phyloP scores from a whole-genome alignment of 2,329 filamentous ascomycete species.

The Exserohilum rostratum region DNA sequence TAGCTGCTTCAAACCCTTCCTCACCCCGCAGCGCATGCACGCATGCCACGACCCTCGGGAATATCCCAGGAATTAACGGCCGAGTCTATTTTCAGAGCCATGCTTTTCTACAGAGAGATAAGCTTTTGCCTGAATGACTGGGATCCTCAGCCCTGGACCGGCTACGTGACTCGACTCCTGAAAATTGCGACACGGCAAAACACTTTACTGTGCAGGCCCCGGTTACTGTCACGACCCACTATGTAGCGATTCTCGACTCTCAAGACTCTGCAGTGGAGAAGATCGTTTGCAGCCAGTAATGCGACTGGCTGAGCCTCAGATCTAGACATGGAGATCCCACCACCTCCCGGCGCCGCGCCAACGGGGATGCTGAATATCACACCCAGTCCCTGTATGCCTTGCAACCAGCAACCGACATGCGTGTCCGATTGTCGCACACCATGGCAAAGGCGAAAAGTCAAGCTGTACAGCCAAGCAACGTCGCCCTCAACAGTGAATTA shows the following conservation, averaged over 20 bases:
- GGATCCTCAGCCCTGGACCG: slow-evolving; percentile 4
- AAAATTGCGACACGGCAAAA: slow-evolving; percentile 8
- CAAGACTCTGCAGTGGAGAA: background rate
- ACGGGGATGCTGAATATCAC: background rate
- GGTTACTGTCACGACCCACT: background rate
- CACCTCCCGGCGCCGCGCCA: background rate
- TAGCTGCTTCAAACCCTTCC: slow-evolving; percentile 15
- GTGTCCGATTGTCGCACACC: background rate
- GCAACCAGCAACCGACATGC: background rate
- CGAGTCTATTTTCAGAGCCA: slow-evolving; percentile 12
- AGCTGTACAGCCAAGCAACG: background rate
- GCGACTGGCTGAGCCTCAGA: slow-evolving; percentile 1
- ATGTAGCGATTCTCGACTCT: background rate
- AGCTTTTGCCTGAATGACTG: slow-evolving; percentile 10
- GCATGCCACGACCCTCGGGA: slow-evolving; percentile 4
- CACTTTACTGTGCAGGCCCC: background rate
- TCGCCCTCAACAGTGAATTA: background rate
- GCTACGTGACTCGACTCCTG: slow-evolving; percentile 5
- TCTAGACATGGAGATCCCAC: background rate
- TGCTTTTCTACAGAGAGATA: slow-evolving; percentile 7
- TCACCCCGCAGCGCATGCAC: slow-evolving; percentile 12
- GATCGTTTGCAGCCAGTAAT: background rate
- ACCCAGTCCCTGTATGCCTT: slow-evolving; percentile 1
- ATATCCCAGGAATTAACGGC: slow-evolving; percentile 6
- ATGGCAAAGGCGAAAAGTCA: background rate